phyloP scores from a whole-genome alignment of 1,284 basidiomycete genomes.

The Rhodotorula mucilaginosa region DNA sequence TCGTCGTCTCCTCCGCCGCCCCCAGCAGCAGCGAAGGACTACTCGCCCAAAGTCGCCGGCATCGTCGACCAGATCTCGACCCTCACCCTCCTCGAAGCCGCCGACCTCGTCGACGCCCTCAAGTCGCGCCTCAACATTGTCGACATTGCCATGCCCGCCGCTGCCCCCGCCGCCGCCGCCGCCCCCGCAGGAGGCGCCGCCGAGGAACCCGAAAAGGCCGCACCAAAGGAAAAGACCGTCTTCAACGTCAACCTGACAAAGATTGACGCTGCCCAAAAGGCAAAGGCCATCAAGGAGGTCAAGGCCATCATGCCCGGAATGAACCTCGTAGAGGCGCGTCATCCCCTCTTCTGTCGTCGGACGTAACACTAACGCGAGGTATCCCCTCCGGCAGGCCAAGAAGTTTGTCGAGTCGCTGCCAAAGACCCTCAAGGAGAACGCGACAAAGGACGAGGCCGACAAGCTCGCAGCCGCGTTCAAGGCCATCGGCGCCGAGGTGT shows the following conservation, averaged over 20 bases:
- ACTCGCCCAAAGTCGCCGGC: constrained; percentile 64
- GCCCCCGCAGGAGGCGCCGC: constrained; percentile 62
- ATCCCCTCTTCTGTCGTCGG: neutral
- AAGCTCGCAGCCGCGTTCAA: constrained; percentile 90
- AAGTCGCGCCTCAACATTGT: constrained; percentile 97
- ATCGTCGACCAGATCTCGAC: constrained; percentile 93
- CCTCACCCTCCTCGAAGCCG: constrained; percentile 88
- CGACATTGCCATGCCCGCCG: constrained; percentile 90
- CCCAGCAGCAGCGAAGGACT: constrained; percentile 11
- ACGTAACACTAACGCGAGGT: neutral
- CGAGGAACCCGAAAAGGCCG: constrained; percentile 51
- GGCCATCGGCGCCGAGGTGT: constrained; percentile 81
- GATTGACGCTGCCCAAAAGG: constrained; percentile 84
- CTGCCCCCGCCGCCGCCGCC: constrained; percentile 61
- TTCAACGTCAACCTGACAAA: constrained; percentile 94
- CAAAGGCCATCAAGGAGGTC: constrained; percentile 97
- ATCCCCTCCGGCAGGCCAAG: constrained; percentile 70
- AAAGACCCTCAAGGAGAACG: constrained; percentile 89
- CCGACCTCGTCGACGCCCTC: constrained; percentile 87
- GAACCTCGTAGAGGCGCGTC: constrained; percentile 87
- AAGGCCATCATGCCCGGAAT: constrained; percentile 92
- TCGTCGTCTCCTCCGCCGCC: neutral
- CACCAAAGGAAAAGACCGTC: constrained; percentile 95
- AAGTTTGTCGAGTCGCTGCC: constrained; percentile 98
- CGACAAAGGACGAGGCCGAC: constrained; percentile 96